Base-by-base conservation (phyloP, 2,329 filamentous ascomycete genomes). In the Gremmenia infestans region DNA sequence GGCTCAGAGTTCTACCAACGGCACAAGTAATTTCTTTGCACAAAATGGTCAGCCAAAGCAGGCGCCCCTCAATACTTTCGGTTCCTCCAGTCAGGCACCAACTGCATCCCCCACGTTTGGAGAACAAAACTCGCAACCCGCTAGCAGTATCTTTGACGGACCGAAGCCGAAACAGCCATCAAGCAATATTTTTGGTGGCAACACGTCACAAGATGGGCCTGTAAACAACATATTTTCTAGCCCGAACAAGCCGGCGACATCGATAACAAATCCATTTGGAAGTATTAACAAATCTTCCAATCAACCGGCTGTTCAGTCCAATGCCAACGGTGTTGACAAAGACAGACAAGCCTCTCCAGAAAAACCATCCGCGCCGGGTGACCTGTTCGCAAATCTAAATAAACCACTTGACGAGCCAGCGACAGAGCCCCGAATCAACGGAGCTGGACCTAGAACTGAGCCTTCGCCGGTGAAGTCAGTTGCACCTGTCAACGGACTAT, bases 321-420 rank as follows among this genome's bases (percentile, higher is more conserved):
- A n/a, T 48, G 5, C 22, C 23, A 48, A 28, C 12, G 45, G 45
- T 47, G n/a, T n/a, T 22, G 45, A 28, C 12, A 47, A 25, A 25
- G 23, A 28, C 39, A 50, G 50, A 52, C 25, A 53, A 46, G 17
- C 14, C 53, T 42, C 47, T 48, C 23, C 45, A 52, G 25, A 46
- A 36, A 36, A n/a, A 17, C 45, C 22, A n/a, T 32, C 52, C 7
- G 43, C 42, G 14, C 42, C 51, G 19, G 53, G 43, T 7, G 56
- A 60, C 19, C 32, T 60, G 14, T 62, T 65, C 36, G 55, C 58
- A 40, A 60, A 55, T 46, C 52, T 65, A 22, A 63, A 63, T 42
- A 61, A 64, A 52, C 59, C 63, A 25, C 55, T 64, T 22, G 55
- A 56, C 50, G 49, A 58, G 14, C 53, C 52, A 14, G 48, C 57